phyloP scores from a whole-genome alignment of 2,329 filamentous ascomycete species.

The Elsinoe ampelina region DNA sequence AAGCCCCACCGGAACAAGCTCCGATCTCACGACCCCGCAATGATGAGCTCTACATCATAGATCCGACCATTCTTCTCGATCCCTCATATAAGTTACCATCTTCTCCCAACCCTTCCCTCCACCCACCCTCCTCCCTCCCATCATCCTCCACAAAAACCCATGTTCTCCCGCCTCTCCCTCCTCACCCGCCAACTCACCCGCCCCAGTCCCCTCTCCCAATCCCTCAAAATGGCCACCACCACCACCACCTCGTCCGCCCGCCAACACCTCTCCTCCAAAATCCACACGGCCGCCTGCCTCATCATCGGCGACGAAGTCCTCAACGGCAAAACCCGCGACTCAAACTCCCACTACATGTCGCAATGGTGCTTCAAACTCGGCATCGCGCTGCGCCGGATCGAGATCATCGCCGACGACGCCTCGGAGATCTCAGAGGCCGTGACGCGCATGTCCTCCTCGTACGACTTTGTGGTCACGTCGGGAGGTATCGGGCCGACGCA shows the following conservation, averaged over 20 bases:
- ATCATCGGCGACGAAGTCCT: constrained; percentile 97
- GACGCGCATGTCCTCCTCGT: constrained; percentile 73
- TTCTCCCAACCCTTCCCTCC: not conserved
- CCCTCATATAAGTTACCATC: not conserved
- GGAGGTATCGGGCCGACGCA: constrained; percentile 95
- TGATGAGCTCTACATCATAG: constrained; percentile 8
- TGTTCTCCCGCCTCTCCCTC: constrained; percentile 70
- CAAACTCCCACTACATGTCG: constrained; percentile 56
- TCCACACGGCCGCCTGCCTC: constrained; percentile 82
- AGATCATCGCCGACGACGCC: constrained; percentile 91
- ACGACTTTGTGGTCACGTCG: constrained; percentile 92
- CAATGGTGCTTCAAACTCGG: constrained; percentile 58
- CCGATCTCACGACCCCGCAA: constrained; percentile 14
- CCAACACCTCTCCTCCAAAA: constrained; percentile 38
- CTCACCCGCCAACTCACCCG: constrained; percentile 62
- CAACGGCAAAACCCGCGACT: constrained; percentile 72
- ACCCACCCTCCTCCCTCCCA: not conserved
- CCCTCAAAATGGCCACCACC: constrained; percentile 26
- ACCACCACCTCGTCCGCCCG: constrained; percentile 33
- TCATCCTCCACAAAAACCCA: constrained; percentile 29
- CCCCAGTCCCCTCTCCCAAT: constrained; percentile 38
- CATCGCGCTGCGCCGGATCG: constrained; percentile 69
- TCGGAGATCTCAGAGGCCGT: constrained; percentile 82
- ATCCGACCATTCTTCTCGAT: not conserved
- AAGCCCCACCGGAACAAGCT: constrained; percentile 10